Conservation (phyloP, 2,329 filamentous ascomycete species). For the Paecilomyces variotii region DNA sequence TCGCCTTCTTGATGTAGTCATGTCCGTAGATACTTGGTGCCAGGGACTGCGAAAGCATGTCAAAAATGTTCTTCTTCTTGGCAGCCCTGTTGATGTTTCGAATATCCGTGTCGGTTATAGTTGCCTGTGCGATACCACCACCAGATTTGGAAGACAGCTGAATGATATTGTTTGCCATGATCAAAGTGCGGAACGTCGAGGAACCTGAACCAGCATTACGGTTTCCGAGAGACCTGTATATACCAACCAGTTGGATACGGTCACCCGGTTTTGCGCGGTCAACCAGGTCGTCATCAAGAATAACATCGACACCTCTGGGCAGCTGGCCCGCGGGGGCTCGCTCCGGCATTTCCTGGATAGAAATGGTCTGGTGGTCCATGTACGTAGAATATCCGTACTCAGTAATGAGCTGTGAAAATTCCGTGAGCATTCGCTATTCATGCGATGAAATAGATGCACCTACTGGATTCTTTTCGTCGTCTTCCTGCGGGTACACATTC, state of each 20-base stretch:
- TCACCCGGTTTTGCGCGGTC: conserved; percentile 94
- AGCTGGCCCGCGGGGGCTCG: conserved; percentile 90
- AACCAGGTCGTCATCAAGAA: conserved; percentile 92
- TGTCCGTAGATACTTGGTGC: conserved; percentile 96
- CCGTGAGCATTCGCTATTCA: conserved; percentile 5
- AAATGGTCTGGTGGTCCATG: conserved; percentile 93
- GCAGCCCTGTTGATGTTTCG: conserved; percentile 97
- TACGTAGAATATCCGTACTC: conserved; percentile 96
- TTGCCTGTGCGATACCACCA: conserved; percentile 82
- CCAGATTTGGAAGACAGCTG: conserved; percentile 92
- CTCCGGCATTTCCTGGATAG: conserved; percentile 99
- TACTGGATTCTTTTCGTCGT: conserved; percentile 81
- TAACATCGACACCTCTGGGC: conserved; percentile 89
- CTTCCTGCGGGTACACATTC: conserved; percentile 89
- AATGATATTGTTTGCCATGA: conserved; percentile 92
- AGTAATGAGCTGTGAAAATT: conserved; percentile 57
- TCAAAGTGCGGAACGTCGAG: conserved; percentile 86
- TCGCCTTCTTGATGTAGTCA: conserved; percentile 95
- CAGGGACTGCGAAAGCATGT: conserved; percentile 84
- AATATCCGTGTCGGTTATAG: conserved; percentile 93
- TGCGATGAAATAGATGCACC: conserved; percentile 9
- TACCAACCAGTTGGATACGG: conserved; percentile 91
- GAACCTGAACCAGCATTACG: conserved; percentile 85
- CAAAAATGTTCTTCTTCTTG: conserved; percentile 90
- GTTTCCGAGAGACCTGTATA: conserved; percentile 89